Conservation (phyloP, 139 green algal species). For the Chlamydomonas applanata region DNA sequence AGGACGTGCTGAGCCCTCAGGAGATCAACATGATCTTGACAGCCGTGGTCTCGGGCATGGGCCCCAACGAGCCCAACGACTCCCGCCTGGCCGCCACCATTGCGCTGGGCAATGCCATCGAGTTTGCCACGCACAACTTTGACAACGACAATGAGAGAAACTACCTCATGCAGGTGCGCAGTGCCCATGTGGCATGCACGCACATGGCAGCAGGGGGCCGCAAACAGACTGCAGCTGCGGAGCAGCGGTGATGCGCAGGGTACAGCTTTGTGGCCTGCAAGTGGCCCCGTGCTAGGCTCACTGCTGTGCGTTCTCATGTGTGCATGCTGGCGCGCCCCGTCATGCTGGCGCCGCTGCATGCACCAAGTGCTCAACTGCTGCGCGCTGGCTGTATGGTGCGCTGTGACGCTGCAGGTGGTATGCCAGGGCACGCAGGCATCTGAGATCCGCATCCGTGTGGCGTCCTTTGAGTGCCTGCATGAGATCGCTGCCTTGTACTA, state of each 20-base stretch:
- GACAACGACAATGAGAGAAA: slow-evolving; percentile 89
- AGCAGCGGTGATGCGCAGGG: no score
- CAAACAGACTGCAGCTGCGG: no score
- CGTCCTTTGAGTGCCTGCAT: slow-evolving; percentile 93
- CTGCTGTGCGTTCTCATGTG: no score
- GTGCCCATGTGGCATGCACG: neutral
- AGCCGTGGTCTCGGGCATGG: slow-evolving; percentile 90
- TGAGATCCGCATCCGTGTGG: slow-evolving; percentile 69
- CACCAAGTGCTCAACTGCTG: no score
- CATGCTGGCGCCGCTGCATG: no score
- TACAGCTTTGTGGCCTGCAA: no score
- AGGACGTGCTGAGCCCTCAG: slow-evolving; percentile 81
- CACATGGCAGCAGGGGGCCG: no score
- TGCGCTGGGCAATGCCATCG: slow-evolving; percentile 91
- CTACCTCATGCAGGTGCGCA: slow-evolving; percentile 90
- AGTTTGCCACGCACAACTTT: slow-evolving; percentile 96
- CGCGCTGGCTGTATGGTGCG: no score
- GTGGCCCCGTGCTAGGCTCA: no score
- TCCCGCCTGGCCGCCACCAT: slow-evolving; percentile 85
- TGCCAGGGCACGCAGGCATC: slow-evolving; percentile 80
- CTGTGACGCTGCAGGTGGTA: slow-evolving; percentile 47
- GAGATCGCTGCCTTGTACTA: slow-evolving; percentile 91
- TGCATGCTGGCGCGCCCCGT: no score
- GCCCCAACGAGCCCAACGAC: slow-evolving; percentile 75
- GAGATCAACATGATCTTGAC: slow-evolving; percentile 95